Base-by-base conservation (phyloP, 768 basidiomycete genomes). In the Chalciporus piperatus region DNA sequence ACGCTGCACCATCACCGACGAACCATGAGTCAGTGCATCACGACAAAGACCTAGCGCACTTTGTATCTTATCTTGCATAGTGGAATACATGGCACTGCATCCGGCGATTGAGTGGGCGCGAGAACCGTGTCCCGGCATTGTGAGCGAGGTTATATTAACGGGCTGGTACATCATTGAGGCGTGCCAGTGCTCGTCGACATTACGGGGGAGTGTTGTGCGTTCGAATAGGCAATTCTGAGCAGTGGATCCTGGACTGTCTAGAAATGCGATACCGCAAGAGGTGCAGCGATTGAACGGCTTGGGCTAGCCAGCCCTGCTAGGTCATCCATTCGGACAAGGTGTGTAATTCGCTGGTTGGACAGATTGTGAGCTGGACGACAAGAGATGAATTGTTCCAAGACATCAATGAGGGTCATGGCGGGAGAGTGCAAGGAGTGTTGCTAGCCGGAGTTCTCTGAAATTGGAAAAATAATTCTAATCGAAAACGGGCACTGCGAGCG, bases 361-460 rank as follows among this genome's bases (percentile, higher is more conserved):
- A 47, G 22, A 47, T 47, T 54, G n/a, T 43, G 42, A 14, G 45
- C 50, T 52, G 42, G 22, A 22, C 30, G 12, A 28, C 42, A 6
- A 41, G 46, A 33, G 46, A 56, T 51, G 55, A 23, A 41, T n/a
- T n/a, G 38, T 39, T 27, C 45, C 52, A 41, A 47, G 45, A 48
- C 43, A 51, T 50, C 41, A 42, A 38, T 23, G 41, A 51, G 30
- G 54, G 55, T 53, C 64, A 62, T 68, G 66, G 46, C 50, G 54
- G 60, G 50, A 63, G 60, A 65, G 53, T 54, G 46, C 51, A 67
- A 68, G 61, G 57, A 62, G 58, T 54, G 48, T 64, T 58, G 38
- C 47, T 58, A 66, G 58, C 61, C 59, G 57, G 62, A 56, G 55
- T 68, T 63, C 52, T 56, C 51, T 66, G 56, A 59, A 66, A 66